phyloP scores from a whole-genome alignment of 1,284 basidiomycete species.

The Ganoderma resinaceum region DNA sequence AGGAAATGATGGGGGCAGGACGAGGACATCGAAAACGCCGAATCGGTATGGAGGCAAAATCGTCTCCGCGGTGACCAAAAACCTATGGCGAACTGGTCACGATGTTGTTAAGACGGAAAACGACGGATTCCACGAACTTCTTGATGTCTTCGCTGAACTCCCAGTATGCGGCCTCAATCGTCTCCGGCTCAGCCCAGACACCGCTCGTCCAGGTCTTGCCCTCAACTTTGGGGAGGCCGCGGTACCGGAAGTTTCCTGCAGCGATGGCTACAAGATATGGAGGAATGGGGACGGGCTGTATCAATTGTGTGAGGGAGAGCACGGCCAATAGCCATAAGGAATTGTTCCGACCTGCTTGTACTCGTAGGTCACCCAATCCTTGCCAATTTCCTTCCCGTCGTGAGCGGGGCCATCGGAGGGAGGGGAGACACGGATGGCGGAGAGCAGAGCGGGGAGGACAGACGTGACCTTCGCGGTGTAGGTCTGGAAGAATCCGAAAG shows the following conservation, averaged over 20 bases:
- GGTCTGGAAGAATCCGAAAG: constrained; percentile 52
- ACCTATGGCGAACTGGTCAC: constrained; percentile 49
- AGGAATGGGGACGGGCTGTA: constrained; percentile 82
- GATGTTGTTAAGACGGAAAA: neutral
- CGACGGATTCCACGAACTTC: constrained; percentile 49
- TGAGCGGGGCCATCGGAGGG: constrained; percentile 70
- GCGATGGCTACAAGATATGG: constrained; percentile 91
- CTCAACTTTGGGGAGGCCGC: constrained; percentile 62
- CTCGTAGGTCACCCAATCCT: constrained; percentile 68
- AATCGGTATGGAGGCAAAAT: constrained; percentile 83
- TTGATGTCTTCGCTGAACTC: constrained; percentile 90
- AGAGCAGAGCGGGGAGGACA: constrained; percentile 84
- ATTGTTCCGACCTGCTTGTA: constrained; percentile 70
- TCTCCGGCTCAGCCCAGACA: constrained; percentile 89
- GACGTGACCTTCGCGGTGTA: constrained; percentile 82
- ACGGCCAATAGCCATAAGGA: neutral
- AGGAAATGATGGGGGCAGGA: constrained; percentile 95
- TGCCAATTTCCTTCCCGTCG: constrained; percentile 73
- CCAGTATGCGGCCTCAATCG: constrained; percentile 83
- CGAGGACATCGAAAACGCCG: constrained; percentile 90
- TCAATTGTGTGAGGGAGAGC: neutral
- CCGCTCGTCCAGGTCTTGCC: constrained; percentile 82
- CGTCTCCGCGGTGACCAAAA: constrained; percentile 79
- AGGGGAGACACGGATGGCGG: constrained; percentile 82
- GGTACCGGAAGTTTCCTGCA: constrained; percentile 82